Base-by-base conservation (phyloP, 805 yeast genomes). In the Kodamaea jinghongensis region DNA sequence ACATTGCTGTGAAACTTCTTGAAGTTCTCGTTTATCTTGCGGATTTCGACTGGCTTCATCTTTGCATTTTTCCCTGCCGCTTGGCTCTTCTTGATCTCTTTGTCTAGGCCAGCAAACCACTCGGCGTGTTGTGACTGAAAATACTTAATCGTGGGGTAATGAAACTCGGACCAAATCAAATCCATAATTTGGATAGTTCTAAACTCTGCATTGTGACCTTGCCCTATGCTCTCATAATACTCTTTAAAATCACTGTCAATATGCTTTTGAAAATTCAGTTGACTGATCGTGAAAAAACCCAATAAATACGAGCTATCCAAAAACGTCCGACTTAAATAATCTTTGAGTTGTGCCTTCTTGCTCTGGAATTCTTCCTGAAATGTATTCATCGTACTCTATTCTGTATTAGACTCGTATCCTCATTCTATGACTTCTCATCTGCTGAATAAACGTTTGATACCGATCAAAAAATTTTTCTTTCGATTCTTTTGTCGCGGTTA, bases 111-210 rank as follows among this genome's bases (percentile, higher is more conserved):
- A 11, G 43, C 41, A 38, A 50, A 61, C 22, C 57, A 45, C 10
- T 39, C 51, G 12, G 54, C 59, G 47, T 65, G 73, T 23, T 58
- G 61, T 13, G 56, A 49, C 51, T 76, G 79, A 49, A 72, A 81
- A 53, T 71, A 71, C 48, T 79, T 81, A 44, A 82, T 70, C 2
- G 78, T 73, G 2, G 87, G 87, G 49, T 79, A 78, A 48, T 79
- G 83, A 46, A 83, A 70, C 4, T 77, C 76, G 23, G 66, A 54
- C 89, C 89, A 83, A 14, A 79, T 56, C 4, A 56, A 49, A 37
- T 78, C 83, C 13, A 69, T 47, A 33, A 50, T 55, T 12, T 53
- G 52, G 17, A 63, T 58, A 34, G 71, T 65, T 4, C 43, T 49
- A 43, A 83, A 65, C 5, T 75, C 56, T 2, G 13, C 55, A 53